phyloP scores from a whole-genome alignment of 208 protist species.

The Leishmania turanica region DNA sequence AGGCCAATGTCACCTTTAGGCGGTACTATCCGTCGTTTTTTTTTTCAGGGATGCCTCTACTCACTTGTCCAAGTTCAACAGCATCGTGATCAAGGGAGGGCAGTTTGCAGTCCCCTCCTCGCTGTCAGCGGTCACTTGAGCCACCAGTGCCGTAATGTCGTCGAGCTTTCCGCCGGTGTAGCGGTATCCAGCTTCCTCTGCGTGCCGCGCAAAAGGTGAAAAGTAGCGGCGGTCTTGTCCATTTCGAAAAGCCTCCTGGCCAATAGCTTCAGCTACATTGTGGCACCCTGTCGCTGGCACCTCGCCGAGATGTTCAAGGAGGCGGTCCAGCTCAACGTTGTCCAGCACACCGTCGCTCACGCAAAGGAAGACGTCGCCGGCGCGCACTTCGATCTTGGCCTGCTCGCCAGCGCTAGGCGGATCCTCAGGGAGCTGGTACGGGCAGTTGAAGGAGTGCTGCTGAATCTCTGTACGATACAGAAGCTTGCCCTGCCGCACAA shows the following conservation, averaged over 20 bases:
- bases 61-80: constrained; percentile 32
- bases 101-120: constrained; percentile 32
- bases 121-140: constrained; percentile 55
- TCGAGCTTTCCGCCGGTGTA: constrained; percentile 86
- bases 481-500: constrained; percentile 62
- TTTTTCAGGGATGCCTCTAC: neutral
- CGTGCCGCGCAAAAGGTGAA: constrained; percentile 84
- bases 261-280: constrained; percentile 65
- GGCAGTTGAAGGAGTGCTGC: constrained; percentile 91
- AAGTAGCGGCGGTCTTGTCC: constrained; percentile 51
- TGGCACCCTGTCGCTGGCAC: constrained; percentile 52
- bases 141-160: constrained; percentile 84
- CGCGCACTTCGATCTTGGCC: constrained; percentile 55
- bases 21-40: neutral
- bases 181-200: constrained; percentile 52
- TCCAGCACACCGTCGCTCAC: constrained; percentile 86
- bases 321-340: constrained; percentile 72
- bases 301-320: constrained; percentile 52
- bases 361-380: constrained; percentile 77
- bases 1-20: neutral
- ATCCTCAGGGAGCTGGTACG: constrained; percentile 82
- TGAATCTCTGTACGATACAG: constrained; percentile 70
- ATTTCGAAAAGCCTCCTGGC: constrained; percentile 55
- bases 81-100: constrained; percentile 58
- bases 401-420: constrained; percentile 67